These are phyloP conservation scores for Paratinospora sagittata DNA, from an alignment of 164 flowering plant species.

Conservation along the genomic window DNA sequence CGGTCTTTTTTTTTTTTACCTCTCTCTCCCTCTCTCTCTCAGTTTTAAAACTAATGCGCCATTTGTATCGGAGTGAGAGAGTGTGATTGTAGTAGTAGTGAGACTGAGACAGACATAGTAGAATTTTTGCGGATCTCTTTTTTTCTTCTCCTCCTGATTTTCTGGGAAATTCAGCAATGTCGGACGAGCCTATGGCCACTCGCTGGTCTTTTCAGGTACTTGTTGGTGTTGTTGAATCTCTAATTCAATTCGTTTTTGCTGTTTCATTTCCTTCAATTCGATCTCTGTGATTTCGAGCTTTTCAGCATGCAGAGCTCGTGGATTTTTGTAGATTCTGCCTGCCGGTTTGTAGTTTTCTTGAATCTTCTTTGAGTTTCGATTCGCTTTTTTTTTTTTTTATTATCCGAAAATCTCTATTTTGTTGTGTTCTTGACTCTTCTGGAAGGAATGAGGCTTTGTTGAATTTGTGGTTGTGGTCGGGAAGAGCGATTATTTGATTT, in stretches of 20 bases:
- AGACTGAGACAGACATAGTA: too few relatives aligned
- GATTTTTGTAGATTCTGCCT: background rate
- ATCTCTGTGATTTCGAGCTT: background rate
- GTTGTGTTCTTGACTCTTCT: too few relatives aligned
- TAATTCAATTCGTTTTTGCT: constrained; percentile 2
- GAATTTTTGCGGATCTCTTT: too few relatives aligned
- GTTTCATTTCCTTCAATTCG: background rate
- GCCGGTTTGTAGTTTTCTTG: background rate
- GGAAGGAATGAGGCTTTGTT: background rate
- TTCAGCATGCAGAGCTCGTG: background rate
- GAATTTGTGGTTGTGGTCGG: background rate
- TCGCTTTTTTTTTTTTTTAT: too few relatives aligned
- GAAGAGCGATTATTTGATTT: background rate
- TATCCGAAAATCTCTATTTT: too few relatives aligned
- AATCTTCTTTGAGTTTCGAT: too few relatives aligned
- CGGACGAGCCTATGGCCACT: constrained; percentile 63
- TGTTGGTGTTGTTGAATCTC: background rate
- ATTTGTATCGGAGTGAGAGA: too few relatives aligned
- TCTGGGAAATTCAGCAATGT: constrained; percentile 22
- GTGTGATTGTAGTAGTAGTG: too few relatives aligned
- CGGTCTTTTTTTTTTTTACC: too few relatives aligned
- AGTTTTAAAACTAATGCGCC: too few relatives aligned
- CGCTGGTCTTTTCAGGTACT: constrained; percentile 84
- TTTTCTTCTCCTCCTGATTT: too few relatives aligned
- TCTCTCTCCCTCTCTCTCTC: too few relatives aligned